phyloP scores from a whole-genome alignment of 2,329 filamentous ascomycete species.

The Coniochaeta sp. region DNA sequence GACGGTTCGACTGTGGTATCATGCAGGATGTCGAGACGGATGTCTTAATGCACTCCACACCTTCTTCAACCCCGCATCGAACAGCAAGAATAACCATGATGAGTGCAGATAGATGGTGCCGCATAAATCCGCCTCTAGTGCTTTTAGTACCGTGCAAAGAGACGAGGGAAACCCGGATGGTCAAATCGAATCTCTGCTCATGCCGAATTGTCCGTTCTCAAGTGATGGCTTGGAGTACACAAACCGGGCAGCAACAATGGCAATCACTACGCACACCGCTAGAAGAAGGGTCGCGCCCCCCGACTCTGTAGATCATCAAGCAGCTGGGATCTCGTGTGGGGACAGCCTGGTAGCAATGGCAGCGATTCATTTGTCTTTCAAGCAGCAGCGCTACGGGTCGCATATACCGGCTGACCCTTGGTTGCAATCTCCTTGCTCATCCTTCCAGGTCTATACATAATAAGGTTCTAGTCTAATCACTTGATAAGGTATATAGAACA shows the following conservation, averaged over 20 bases:
- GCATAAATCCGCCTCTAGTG: neutral
- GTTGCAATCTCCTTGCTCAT: neutral
- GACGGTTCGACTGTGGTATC: neutral
- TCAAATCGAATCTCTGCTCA: neutral
- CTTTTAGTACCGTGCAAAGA: neutral
- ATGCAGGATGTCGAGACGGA: neutral
- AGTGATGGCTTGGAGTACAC: neutral
- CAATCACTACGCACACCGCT: neutral
- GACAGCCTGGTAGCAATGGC: neutral
- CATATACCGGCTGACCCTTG: neutral
- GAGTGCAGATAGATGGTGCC: neutral
- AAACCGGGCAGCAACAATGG: neutral
- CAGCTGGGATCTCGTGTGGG: neutral
- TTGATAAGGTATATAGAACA: neutral
- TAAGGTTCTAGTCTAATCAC: neutral
- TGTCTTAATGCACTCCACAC: conserved; percentile 1
- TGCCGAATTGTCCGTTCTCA: neutral
- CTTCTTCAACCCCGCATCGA: conserved; percentile 1
- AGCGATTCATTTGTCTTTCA: neutral
- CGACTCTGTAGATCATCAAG: neutral
- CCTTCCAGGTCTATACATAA: neutral
- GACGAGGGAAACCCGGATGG: neutral
- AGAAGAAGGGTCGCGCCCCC: neutral
- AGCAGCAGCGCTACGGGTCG: neutral
- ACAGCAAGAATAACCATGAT: neutral